These are phyloP conservation scores for Scytalidium sp. DNA, from an alignment of 2,329 filamentous ascomycete species.

Conservation along the genomic window DNA sequence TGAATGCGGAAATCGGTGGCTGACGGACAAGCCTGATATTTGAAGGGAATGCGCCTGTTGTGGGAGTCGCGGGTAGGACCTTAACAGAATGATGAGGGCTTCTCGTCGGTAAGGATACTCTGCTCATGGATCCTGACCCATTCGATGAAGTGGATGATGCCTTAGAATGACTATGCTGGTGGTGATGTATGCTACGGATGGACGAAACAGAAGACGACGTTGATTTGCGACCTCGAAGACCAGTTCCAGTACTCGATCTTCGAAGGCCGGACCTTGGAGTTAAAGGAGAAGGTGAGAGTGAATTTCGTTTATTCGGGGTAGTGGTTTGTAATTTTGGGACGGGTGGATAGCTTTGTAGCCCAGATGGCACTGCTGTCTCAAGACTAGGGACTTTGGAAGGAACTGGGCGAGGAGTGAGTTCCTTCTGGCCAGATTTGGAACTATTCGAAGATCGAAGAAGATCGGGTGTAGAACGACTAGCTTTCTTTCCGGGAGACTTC, in stretches of 20 bases:
- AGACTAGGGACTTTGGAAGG: conserved; percentile 43
- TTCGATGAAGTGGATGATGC: conserved; percentile 89
- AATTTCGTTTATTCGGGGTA: conserved; percentile 66
- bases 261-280: conserved; percentile 87
- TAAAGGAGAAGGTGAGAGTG: conserved; percentile 79
- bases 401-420: conserved; percentile 57
- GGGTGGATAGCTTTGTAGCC: conserved; percentile 25
- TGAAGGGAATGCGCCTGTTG: conserved; percentile 69
- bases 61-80: conserved; percentile 89
- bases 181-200: conserved; percentile 85
- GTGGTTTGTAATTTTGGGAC: conserved; percentile 35
- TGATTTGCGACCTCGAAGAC: conserved; percentile 87
- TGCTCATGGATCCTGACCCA: conserved; percentile 68
- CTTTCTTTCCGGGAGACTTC: conserved; percentile 47
- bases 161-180: conserved; percentile 86
- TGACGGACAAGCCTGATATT: conserved; percentile 81
- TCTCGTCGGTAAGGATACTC: conserved; percentile 61
- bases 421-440: conserved; percentile 43
- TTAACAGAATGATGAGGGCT: conserved; percentile 91
- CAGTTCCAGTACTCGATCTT: conserved; percentile 65
- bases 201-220: conserved; percentile 95
- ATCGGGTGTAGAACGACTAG: conserved; percentile 52
- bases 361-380: conserved; percentile 29
- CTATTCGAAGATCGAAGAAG: conserved; percentile 42
- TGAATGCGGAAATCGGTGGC: conserved; percentile 49